Base-by-base conservation (phyloP, 768 basidiomycete species). In the Omphalotus guepiniiformis region DNA sequence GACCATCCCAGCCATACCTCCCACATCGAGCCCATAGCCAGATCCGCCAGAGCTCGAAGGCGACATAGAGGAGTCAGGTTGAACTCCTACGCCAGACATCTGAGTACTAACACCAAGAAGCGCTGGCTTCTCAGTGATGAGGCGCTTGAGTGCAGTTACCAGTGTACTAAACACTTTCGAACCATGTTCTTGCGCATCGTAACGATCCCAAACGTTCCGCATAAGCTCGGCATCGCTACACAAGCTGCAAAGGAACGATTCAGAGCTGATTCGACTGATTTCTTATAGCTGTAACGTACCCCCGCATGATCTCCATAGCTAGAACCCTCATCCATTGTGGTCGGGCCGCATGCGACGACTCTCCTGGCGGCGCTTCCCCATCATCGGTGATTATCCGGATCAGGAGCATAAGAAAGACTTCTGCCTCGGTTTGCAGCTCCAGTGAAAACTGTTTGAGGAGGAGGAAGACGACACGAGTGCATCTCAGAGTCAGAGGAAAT, bases 381-480 rank as follows among this genome's bases (percentile, higher is more conserved):
- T 85, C 83, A 11, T 84, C 78, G 26, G 75, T 70, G 38, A 84
- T 71, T 47, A 83, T 79, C 49, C 72, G 74, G 52, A 88, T 85
- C 18, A 88, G 70, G 25, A 87, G 68, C 67, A 79, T 80, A 9
- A 93, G 70, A 67, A 97, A 95, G 0, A 90, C 86, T 60, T 96
- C 93, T 0, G 88, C 75, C 63, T 97, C 93, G 0, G 83, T 84
- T 45, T 75, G 72, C 38, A 99, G 73, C 55, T 95, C 85, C 29
- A 73, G 67, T 2, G 85, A 85, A 65, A 96, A 97, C 42, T 93
- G 89, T 54, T 95, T 94, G 47, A 97, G 75, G 6, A 98, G 78
- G 32, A 97, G 75, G 67, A 94, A 98, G 29, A 97, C 85, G 23
- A 98, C 91, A 2, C 95, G 87, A 1, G 88, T 94, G 51, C 92